A percentile compares a stretch with the other conserved stretches of the same genome.
These are phyloP conservation scores for Theileria luwenshuni DNA, from an alignment of 169 alveolate species.

Conservation along the genomic window DNA sequence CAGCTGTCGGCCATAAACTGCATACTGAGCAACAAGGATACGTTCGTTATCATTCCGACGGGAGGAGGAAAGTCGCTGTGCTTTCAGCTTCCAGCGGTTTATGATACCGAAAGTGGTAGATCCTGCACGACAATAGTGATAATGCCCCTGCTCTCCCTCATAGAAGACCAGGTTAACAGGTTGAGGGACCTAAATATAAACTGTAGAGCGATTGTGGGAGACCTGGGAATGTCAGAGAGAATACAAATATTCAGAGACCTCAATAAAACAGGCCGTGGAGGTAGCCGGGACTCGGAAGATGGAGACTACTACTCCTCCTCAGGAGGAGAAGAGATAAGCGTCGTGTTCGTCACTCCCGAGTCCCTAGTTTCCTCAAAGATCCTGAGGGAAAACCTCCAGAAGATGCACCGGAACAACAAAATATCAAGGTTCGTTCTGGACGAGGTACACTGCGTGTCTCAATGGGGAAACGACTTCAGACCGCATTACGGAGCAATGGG, in stretches of 20 bases:
- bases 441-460: constrained; percentile 99
- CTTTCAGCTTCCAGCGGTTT: constrained; percentile 91
- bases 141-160: constrained; percentile 90
- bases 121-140: constrained; percentile 89
- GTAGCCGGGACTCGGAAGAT: background rate
- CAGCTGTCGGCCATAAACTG: constrained; percentile 93
- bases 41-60: constrained; percentile 96
- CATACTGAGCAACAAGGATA: constrained; percentile 87
- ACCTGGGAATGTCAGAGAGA: constrained; percentile 36
- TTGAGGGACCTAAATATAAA: constrained; percentile 45
- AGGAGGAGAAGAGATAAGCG: constrained; percentile 22
- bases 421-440: constrained; percentile 95
- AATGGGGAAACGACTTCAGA: constrained; percentile 99
- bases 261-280: background rate
- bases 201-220: constrained; percentile 60
- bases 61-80: constrained; percentile 97
- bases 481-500: constrained; percentile 90
- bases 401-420: constrained; percentile 76
- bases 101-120: constrained; percentile 61
- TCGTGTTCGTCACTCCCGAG: constrained; percentile 93
- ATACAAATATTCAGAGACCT: constrained; percentile 38
- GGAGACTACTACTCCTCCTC: background rate
- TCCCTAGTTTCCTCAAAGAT: constrained; percentile 83
- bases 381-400: constrained; percentile 74
- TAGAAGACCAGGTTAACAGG: constrained; percentile 90